Conservation (phyloP, 2,329 filamentous ascomycete species). For the Anisogramma anomala region DNA sequence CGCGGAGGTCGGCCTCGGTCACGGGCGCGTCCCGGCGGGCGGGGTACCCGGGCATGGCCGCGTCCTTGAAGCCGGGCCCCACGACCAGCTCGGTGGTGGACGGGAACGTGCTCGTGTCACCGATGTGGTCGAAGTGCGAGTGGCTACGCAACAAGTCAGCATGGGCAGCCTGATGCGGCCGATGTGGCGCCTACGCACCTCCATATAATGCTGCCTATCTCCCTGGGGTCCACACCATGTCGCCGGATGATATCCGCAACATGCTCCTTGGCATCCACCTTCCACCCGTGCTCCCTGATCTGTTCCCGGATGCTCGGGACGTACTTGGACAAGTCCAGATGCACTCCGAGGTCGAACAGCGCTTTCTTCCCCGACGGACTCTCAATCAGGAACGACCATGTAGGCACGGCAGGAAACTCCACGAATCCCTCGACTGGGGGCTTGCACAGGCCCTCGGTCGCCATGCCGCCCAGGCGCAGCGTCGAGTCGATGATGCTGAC, state of each 20-base stretch:
- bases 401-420: background rate
- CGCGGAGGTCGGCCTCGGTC: constrained; percentile 4
- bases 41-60: constrained; percentile 16
- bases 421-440: constrained; percentile 1
- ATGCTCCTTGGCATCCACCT: background rate
- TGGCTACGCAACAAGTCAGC: constrained; percentile 14
- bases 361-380: constrained; percentile 3
- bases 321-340: constrained; percentile 3
- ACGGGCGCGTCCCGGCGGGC: constrained; percentile 12
- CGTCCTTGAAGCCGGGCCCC: constrained; percentile 17
- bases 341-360: constrained; percentile 6
- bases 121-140: constrained; percentile 19
- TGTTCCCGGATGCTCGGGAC: constrained; percentile 1
- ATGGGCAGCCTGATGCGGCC: background rate
- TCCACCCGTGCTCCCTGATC: constrained; percentile 1
- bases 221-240: constrained; percentile 5
- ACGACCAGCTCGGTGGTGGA: constrained; percentile 16
- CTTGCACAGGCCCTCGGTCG: background rate
- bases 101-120: constrained; percentile 16
- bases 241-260: constrained; percentile 12
- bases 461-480: background rate
- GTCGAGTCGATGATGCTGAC: constrained; percentile 12
- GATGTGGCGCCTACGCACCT: constrained; percentile 1
- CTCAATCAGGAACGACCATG: constrained; percentile 9
- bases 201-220: constrained; percentile 14